These are phyloP conservation scores for Colletotrichum sp. DNA, from an alignment of 2,329 filamentous ascomycete species.

Conservation along the genomic window DNA sequence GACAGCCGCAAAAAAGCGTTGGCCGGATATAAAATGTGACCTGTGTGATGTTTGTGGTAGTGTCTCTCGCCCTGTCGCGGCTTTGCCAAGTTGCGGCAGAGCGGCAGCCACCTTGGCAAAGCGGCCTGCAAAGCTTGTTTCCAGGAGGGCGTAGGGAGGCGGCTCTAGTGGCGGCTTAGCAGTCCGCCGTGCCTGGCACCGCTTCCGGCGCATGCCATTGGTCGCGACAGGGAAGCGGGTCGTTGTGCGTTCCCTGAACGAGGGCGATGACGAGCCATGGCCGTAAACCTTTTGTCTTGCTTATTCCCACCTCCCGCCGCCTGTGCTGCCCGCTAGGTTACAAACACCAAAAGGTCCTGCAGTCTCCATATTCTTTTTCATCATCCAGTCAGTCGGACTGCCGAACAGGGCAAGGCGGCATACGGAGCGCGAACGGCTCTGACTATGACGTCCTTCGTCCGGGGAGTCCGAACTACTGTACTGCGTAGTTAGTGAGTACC, in stretches of 20 bases:
- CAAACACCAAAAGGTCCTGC: neutral
- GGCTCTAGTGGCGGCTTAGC: neutral
- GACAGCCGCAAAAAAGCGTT: neutral
- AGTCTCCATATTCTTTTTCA: neutral
- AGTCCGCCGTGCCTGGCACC: neutral
- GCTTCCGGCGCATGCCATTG: neutral
- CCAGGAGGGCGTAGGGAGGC: neutral
- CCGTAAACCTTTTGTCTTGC: neutral
- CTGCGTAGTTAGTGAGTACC: neutral
- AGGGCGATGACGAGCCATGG: neutral
- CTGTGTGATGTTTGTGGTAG: neutral
- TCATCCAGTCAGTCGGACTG: neutral
- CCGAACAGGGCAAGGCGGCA: constrained; percentile 7
- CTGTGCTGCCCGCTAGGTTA: neutral
- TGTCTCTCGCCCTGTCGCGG: neutral
- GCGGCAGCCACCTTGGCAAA: constrained; percentile 12
- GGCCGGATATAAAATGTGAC: neutral
- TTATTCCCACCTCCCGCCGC: neutral
- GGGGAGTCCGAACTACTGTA: neutral
- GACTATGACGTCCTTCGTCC: constrained; percentile 6
- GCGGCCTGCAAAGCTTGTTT: constrained; percentile 16
- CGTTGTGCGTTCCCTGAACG: neutral
- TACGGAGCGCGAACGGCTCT: neutral
- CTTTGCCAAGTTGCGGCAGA: constrained; percentile 17
- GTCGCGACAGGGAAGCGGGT: neutral